phyloP scores from a whole-genome alignment of 345 rosid genomes.

The Gossypium thurberi region DNA sequence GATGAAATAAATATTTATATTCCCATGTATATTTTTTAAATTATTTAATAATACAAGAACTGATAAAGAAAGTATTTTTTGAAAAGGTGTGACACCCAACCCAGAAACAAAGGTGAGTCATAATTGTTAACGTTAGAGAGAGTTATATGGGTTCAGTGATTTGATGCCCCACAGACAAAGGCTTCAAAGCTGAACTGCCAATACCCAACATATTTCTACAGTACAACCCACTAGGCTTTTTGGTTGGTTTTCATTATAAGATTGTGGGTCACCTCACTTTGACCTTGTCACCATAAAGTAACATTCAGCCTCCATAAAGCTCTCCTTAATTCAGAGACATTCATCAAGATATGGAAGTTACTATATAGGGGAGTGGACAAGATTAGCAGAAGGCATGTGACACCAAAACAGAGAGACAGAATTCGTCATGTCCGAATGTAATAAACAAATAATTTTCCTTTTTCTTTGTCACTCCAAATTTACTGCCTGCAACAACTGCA shows the following conservation, averaged over 20 bases:
- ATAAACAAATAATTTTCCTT: background rate
- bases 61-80: background rate
- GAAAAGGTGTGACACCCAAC: background rate
- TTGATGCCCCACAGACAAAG: slow-evolving; percentile 1
- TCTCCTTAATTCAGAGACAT: too few species aligned
- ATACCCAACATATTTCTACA: background rate
- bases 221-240: background rate
- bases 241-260: slow-evolving; percentile 20
- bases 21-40: background rate
- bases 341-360: slow-evolving; percentile 3
- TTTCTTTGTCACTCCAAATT: background rate
- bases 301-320: too few species aligned
- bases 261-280: background rate
- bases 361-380: slow-evolving; percentile 17
- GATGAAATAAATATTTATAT: background rate
- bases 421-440: background rate
- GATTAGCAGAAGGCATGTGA: too few species aligned
- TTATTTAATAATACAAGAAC: too few species aligned
- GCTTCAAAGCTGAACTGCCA: background rate
- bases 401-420: too few species aligned
- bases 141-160: background rate
- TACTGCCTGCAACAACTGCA: slow-evolving; percentile 3
- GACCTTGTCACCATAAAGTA: background rate
- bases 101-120: background rate
- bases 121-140: background rate